Percentiles rank a stretch among this genome's conserved stretches.
Conservation (phyloP, 1,284 basidiomycete species). For the Naganishia liquefaciens region DNA sequence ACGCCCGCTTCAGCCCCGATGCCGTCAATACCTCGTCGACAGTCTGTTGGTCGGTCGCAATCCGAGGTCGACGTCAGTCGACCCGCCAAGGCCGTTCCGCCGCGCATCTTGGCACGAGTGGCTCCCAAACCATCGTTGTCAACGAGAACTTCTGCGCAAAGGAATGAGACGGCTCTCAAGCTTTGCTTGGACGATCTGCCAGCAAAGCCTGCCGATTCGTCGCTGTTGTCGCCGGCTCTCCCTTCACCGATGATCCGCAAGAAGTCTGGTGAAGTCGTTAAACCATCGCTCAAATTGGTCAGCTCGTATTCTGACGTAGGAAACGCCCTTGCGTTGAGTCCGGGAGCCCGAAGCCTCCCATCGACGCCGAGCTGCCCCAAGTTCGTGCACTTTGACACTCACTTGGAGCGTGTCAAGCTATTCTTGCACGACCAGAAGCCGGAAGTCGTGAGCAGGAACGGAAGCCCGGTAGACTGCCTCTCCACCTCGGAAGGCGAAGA, state of each 20-base stretch:
- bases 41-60: slow-evolving; percentile 35
- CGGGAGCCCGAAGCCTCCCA: slow-evolving; percentile 61
- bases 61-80: slow-evolving; percentile 33
- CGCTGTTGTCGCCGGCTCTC: slow-evolving; percentile 37
- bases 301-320: slow-evolving; percentile 56
- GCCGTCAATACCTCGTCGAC: slow-evolving; percentile 14
- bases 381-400: slow-evolving; percentile 86
- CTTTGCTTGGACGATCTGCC: slow-evolving; percentile 49
- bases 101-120: slow-evolving; percentile 26
- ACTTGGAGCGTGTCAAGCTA: slow-evolving; percentile 84
- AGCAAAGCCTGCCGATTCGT: slow-evolving; percentile 17
- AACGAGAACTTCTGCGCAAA: slow-evolving; percentile 34
- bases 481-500: slow-evolving; percentile 75
- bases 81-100: slow-evolving; percentile 15
- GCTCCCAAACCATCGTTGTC: slow-evolving; percentile 16
- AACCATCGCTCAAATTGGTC: slow-evolving; percentile 80
- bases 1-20: slow-evolving; percentile 24
- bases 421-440: slow-evolving; percentile 94
- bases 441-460: slow-evolving; percentile 84
- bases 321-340: slow-evolving; percentile 59
- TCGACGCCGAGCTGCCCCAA: slow-evolving; percentile 69
- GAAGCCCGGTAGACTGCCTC: slow-evolving; percentile 77
- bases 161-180: slow-evolving; percentile 48
- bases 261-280: slow-evolving; percentile 89
- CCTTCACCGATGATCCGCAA: slow-evolving; percentile 66